Evolutionary conservation across 2,329 filamentous ascomycete species (phyloP), one percentile per base, ranked within the genome.

Genomic region (Fusarium torulosum): DNA sequence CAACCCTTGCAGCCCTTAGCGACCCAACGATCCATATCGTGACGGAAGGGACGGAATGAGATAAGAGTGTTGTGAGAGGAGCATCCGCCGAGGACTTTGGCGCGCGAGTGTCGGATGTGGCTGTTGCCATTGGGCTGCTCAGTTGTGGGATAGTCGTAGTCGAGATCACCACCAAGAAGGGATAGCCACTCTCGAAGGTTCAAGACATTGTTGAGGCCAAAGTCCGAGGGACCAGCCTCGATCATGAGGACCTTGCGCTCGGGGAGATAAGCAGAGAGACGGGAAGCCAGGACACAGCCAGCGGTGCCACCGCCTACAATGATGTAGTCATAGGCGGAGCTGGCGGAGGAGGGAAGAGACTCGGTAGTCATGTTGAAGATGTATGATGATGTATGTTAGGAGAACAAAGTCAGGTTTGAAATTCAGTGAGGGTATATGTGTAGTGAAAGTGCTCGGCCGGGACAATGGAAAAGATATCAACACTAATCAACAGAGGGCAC

Each of bases 51-150:
- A 25, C 93, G 88, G 87, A 97, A 97, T 19, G 92, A 96, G 79
- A 97, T 97, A 74, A 97, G 85, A 20, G 94, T 97, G 82, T 97
- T 97, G 85, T 97, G 94, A 61, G 91, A 95, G 43, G 93, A 96
- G 85, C 94, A 97, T 70, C 94, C 94, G 71, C 94, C 94, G 29
- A 97, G 86, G 38, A 97, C 93, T 84, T 97, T 97, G 67, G 94
- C 94, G 66, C 94, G 90, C 15, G 94, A 96, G 83, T 97, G 94
- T 69, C 93, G 90, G 81, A 97, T 97, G 81, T 93, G 87, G 57
- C 92, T 96, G 84, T 97, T 97, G 76, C 93, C 93, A 82, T 88
- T 96, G 67, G 93, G 93, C 83, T 97, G 94, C 81, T 96, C 93
- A 46, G 90, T 93, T 40, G 93, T 97, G 74, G 88, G 88, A 80